A percentile compares a stretch with the other conserved stretches of the same genome.
Evolutionary conservation across 73 alveolate genomes (phyloP).

Genomic region (Paramecium biaurelia): DNA sequence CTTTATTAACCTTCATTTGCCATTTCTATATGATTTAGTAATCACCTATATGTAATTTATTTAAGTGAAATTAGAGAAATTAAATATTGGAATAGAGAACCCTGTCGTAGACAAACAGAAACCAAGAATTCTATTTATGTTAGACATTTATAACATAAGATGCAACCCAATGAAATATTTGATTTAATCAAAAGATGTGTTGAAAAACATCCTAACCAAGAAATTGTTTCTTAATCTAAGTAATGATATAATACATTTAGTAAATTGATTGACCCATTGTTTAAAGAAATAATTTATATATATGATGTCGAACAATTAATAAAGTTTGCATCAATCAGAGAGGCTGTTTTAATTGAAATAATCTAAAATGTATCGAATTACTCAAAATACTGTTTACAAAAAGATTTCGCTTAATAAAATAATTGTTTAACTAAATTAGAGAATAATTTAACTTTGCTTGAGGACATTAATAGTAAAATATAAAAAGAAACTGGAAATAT

Average conservation of each 20-base stretch:
- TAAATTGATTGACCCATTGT: background rate
- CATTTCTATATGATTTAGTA: slow-evolving; percentile 29
- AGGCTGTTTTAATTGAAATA: background rate
- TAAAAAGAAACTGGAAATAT: background rate
- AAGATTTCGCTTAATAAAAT: background rate
- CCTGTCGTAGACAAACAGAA: background rate
- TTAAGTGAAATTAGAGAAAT: background rate
- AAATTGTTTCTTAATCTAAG: background rate
- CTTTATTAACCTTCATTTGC: background rate
- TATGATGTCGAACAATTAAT: background rate
- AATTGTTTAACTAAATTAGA: background rate
- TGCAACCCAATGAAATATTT: background rate
- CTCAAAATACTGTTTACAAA: background rate
- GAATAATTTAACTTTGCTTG: background rate
- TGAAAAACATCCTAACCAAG: background rate
- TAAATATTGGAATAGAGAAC: slow-evolving; percentile 10
- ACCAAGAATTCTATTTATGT: slow-evolving; percentile 1
- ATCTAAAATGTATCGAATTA: background rate
- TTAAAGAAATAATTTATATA: background rate
- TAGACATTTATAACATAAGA: slow-evolving; percentile 9
- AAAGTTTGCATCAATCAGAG: background rate
- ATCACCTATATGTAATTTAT: background rate
- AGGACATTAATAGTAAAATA: background rate
- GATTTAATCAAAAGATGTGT: background rate
- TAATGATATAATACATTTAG: background rate